phyloP scores from a whole-genome alignment of 108 stramenopile genomes.

The Skeletonema grethae region DNA sequence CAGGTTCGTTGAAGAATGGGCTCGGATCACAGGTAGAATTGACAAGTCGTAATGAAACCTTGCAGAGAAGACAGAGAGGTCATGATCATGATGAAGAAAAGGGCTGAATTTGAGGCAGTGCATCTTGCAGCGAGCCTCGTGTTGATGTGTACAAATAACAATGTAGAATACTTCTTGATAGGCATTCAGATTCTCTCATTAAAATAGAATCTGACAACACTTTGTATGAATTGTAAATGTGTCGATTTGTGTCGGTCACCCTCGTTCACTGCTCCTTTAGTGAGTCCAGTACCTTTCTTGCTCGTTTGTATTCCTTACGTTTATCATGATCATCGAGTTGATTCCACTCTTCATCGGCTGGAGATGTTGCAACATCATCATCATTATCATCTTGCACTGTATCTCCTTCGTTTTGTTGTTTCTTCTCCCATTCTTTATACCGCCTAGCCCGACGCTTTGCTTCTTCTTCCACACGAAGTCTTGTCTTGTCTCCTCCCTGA shows the following conservation, averaged over 20 bases:
- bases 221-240: background rate
- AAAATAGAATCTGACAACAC: background rate
- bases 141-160: background rate
- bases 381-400: conserved; percentile 14
- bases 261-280: conserved; percentile 27
- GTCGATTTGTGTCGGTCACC: background rate
- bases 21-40: conserved; percentile 24
- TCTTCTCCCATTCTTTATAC: conserved; percentile 76
- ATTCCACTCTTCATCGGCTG: conserved; percentile 46
- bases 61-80: conserved; percentile 35
- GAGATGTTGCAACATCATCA: conserved; percentile 9
- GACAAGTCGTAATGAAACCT: conserved; percentile 11
- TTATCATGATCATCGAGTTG: conserved; percentile 74
- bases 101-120: background rate
- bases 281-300: conserved; percentile 69
- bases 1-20: background rate
- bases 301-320: conserved; percentile 83
- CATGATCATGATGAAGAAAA: conserved; percentile 39
- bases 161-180: background rate
- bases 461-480: conserved; percentile 55
- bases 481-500: conserved; percentile 53
- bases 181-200: background rate
- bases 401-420: background rate
- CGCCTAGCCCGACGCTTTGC: conserved; percentile 64
- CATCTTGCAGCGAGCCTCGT: background rate